Percentiles rank a stretch among this genome's conserved stretches.
Evolutionary conservation across 495 filamentous ascomycete genomes (phyloP).

Genomic region (Bryoglossum gracile): DNA sequence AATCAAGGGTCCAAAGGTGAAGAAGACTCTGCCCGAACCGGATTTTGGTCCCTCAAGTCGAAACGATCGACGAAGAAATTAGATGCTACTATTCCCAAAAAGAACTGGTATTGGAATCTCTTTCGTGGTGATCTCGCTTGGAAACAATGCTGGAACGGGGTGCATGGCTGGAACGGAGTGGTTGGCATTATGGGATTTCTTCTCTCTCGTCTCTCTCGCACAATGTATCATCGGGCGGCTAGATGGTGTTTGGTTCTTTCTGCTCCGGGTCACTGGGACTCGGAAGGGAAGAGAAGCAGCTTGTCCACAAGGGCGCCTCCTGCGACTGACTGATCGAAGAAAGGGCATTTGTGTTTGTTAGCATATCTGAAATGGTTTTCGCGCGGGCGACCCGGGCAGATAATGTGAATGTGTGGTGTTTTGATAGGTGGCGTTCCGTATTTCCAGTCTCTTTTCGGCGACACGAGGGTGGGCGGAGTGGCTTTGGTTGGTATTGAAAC

Average conservation of each 20-base stretch:
- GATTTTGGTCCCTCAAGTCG: slow-evolving; percentile 24
- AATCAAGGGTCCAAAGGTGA: slow-evolving; percentile 77
- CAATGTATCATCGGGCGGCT: background rate
- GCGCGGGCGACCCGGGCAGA: no score
- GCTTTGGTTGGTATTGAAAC: no score
- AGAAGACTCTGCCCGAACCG: slow-evolving; percentile 21
- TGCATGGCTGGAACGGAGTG: background rate
- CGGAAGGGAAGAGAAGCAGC: background rate
- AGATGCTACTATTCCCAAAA: background rate
- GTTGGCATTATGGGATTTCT: background rate
- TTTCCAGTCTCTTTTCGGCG: background rate
- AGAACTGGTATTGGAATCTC: background rate
- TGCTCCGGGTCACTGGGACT: background rate
- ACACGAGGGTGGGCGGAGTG: no score
- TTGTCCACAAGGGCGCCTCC: background rate
- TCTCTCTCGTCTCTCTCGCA: background rate
- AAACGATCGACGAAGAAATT: slow-evolving; percentile 14
- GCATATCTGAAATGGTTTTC: background rate
- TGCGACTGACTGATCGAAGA: background rate
- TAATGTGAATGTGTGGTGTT: slow-evolving; percentile 9
- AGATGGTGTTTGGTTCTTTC: slow-evolving; percentile 11
- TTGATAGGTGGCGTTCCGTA: slow-evolving; percentile 16
- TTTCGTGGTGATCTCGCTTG: background rate
- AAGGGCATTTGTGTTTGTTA: background rate
- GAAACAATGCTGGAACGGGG: background rate